A percentile compares a stretch with the other conserved stretches of the same genome.
Conservation (phyloP, 2,329 filamentous ascomycete species). For the Xylaria sp. region DNA sequence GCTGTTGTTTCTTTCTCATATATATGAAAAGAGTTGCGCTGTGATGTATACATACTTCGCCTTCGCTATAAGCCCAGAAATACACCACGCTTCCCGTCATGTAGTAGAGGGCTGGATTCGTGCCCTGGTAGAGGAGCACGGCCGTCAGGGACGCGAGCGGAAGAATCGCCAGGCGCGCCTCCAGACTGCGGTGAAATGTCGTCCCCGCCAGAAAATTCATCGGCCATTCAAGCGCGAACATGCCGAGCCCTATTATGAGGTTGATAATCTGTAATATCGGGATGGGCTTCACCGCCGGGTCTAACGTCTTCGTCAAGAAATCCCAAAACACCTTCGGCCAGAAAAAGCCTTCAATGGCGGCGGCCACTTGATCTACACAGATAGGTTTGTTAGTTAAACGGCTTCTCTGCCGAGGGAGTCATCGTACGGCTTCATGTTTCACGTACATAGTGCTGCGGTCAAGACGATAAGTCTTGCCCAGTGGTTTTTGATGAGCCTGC, state of each 20-base stretch:
- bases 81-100: slow-evolving; percentile 79
- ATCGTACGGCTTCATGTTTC: neutral
- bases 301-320: slow-evolving; percentile 85
- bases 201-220: slow-evolving; percentile 71
- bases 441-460: slow-evolving; percentile 61
- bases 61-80: slow-evolving; percentile 96
- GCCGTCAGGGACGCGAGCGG: slow-evolving; percentile 72
- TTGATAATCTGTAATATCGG: slow-evolving; percentile 89
- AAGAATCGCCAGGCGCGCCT: slow-evolving; percentile 74
- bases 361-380: slow-evolving; percentile 71
- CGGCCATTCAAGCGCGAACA: slow-evolving; percentile 89
- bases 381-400: slow-evolving; percentile 25
- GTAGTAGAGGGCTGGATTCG: slow-evolving; percentile 90
- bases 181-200: slow-evolving; percentile 77
- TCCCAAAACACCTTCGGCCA: slow-evolving; percentile 99
- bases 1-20: neutral
- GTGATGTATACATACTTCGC: slow-evolving; percentile 64
- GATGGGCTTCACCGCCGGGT: slow-evolving; percentile 78
- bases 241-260: slow-evolving; percentile 69
- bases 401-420: neutral
- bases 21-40: neutral
- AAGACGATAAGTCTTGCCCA: slow-evolving; percentile 93
- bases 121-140: slow-evolving; percentile 81
- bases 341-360: slow-evolving; percentile 83
- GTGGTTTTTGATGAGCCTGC: slow-evolving; percentile 98